Conservation (phyloP, 768 basidiomycete species). For the Inosperma sp. region DNA sequence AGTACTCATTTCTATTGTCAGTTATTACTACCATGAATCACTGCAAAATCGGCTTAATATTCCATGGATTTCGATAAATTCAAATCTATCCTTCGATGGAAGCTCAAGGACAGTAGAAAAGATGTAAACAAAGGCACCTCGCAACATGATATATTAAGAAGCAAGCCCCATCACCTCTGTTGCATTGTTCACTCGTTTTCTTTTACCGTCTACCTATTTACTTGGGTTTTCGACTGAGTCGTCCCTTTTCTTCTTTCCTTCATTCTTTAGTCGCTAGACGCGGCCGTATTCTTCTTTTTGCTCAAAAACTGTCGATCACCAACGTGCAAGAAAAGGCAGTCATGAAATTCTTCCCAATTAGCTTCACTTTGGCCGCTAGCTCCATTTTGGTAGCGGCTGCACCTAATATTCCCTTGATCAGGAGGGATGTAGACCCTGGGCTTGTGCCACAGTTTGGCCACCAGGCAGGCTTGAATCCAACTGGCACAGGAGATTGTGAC, state of each 20-base stretch:
- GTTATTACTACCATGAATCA: no score
- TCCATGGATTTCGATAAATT: no score
- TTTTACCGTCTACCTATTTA: no score
- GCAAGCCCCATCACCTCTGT: no score
- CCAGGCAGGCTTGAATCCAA: conserved; percentile 54
- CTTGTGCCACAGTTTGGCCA: conserved; percentile 59
- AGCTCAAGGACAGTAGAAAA: no score
- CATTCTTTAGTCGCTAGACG: not conserved
- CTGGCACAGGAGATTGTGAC: conserved; percentile 68
- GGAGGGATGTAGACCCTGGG: conserved; percentile 42
- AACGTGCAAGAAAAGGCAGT: not conserved
- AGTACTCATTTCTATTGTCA: no score
- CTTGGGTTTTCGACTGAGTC: conserved; percentile 6
- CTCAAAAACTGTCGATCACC: not conserved
- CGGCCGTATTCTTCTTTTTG: not conserved
- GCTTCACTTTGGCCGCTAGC: not conserved
- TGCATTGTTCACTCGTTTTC: no score
- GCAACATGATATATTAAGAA: no score
- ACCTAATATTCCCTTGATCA: conserved; percentile 2
- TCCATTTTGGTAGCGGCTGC: conserved; percentile 1
- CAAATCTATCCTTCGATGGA: no score
- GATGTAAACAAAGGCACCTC: no score
- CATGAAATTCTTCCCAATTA: conserved; percentile 7
- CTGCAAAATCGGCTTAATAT: no score
- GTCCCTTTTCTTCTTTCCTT: not conserved